A percentile compares a stretch with the other conserved stretches of the same genome.
Conservation (phyloP, 768 basidiomycete species). For the Podaxis sp. region DNA sequence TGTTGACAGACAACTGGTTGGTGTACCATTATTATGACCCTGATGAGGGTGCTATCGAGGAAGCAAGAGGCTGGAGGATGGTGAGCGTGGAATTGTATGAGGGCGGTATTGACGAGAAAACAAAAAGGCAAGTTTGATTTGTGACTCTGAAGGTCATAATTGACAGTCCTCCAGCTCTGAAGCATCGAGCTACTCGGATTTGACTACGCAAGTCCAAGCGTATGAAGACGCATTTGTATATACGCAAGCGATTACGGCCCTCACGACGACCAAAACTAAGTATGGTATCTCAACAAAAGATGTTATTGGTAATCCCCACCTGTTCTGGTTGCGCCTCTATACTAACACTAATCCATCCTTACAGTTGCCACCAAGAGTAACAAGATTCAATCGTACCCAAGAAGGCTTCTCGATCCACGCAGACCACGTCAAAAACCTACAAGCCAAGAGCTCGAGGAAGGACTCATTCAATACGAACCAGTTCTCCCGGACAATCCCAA, state of each 20-base stretch:
- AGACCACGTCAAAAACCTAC: constrained; percentile 75
- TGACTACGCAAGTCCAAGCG: constrained; percentile 59
- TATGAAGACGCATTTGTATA: constrained; percentile 45
- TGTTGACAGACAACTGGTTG: constrained; percentile 87
- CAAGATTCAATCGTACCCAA: constrained; percentile 72
- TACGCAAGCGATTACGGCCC: constrained; percentile 61
- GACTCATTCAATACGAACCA: constrained; percentile 81
- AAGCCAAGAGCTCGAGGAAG: constrained; percentile 77
- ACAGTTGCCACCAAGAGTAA: constrained; percentile 74
- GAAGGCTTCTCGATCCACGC: constrained; percentile 76
- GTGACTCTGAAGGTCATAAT: background rate
- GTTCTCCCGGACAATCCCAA: constrained; percentile 67
- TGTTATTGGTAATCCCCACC: constrained; percentile 57
- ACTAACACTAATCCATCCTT: background rate
- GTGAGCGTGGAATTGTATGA: constrained; percentile 91
- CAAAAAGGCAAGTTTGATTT: constrained; percentile 50
- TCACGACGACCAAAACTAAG: constrained; percentile 77
- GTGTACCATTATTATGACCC: constrained; percentile 83
- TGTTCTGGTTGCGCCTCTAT: background rate
- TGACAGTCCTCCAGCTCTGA: constrained; percentile 31
- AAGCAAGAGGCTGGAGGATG: constrained; percentile 65
- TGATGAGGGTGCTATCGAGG: constrained; percentile 37
- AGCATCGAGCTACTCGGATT: constrained; percentile 43
- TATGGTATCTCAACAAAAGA: constrained; percentile 87
- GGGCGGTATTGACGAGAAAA: constrained; percentile 67